These are phyloP conservation scores for Nicotiana obtusifolia DNA, from an alignment of 257 asterid species.

Conservation along the genomic window DNA sequence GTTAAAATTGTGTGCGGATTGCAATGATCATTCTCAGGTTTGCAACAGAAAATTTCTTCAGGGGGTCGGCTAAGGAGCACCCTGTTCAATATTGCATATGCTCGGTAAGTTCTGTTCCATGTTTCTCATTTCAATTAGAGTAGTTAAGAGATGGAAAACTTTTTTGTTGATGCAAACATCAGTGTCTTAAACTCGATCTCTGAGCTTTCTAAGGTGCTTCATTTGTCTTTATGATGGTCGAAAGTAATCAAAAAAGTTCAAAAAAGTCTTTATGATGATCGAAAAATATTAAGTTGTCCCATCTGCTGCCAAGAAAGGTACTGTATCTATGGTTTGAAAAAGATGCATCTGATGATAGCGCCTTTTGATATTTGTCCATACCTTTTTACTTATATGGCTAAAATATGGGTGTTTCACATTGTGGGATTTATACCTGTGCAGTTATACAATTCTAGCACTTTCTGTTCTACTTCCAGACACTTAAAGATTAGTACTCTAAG, in stretches of 20 bases:
- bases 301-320: not conserved
- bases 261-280: no score
- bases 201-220: not conserved
- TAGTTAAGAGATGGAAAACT: not conserved
- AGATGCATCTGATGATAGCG: not conserved
- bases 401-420: not conserved
- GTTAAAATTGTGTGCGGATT: not conserved
- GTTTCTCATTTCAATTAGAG: not conserved
- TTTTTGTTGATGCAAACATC: not conserved
- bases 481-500: not conserved
- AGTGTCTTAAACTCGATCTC: not conserved
- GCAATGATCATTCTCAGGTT: constrained; percentile 39
- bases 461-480: not conserved
- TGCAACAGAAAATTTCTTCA: constrained; percentile 80
- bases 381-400: not conserved
- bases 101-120: constrained; percentile 55
- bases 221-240: not conserved
- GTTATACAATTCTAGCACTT: not conserved
- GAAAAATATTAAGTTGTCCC: no score
- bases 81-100: constrained; percentile 69
- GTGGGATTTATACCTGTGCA: not conserved
- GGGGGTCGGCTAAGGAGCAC: constrained; percentile 75
- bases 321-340: not conserved
- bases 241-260: no score
- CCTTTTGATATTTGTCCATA: not conserved